Evolutionary conservation across 371 early-diverging fungal species (phyloP).

Genomic region (Mortierella sp.): DNA sequence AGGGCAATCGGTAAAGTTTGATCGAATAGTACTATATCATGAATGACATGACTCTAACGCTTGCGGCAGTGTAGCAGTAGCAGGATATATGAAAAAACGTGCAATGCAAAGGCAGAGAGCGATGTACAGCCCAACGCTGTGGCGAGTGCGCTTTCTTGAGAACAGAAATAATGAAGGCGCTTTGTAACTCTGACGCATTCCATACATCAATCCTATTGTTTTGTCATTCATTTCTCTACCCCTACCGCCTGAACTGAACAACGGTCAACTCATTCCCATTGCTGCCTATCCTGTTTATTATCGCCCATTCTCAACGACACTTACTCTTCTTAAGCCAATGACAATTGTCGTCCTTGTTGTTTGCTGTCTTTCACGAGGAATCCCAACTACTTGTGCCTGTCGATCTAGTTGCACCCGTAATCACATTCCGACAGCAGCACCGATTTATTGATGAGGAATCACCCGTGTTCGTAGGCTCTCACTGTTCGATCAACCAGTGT

Average conservation of each 20-base stretch:
- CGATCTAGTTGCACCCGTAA: neutral
- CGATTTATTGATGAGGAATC: slow-evolving; percentile 11
- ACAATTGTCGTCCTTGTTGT: slow-evolving; percentile 20
- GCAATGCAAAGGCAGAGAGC: neutral
- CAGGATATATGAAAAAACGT: too few species aligned
- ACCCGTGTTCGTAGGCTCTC: neutral
- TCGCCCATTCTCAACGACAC: slow-evolving; percentile 14
- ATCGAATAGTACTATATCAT: too few species aligned
- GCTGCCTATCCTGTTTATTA: neutral
- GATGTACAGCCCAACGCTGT: neutral
- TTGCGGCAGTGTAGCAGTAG: too few species aligned
- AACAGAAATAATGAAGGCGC: neutral
- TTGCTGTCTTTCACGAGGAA: slow-evolving; percentile 28
- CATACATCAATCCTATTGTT: neutral
- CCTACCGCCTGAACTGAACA: neutral
- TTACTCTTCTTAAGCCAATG: slow-evolving; percentile 11
- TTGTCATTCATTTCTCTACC: neutral
- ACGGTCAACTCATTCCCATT: neutral
- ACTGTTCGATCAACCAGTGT: slow-evolving; percentile 1
- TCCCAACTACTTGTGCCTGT: slow-evolving; percentile 9
- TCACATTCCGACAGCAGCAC: neutral
- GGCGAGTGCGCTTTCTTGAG: neutral
- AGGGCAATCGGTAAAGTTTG: neutral
- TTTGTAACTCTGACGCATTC: neutral
- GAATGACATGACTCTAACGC: too few species aligned